These are phyloP conservation scores for Saccharomycopsis fodiens DNA, from an alignment of 805 yeast genomes.

Conservation along the genomic window DNA sequence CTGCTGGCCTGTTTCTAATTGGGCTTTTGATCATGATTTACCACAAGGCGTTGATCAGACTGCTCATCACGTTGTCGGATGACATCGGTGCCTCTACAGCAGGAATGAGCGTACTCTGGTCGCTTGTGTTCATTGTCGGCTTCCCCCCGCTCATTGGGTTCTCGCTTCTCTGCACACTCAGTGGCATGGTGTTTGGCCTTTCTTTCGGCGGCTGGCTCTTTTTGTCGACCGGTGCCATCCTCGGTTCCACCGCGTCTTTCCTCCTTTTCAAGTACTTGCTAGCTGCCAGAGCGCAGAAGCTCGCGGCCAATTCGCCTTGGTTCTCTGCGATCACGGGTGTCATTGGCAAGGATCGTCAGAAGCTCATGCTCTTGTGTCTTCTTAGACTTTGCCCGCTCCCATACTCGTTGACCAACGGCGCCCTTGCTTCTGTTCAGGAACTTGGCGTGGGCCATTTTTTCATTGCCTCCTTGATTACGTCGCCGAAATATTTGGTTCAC, in stretches of 20 bases:
- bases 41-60: constrained; percentile 31
- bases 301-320: constrained; percentile 54
- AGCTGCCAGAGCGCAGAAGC: constrained; percentile 44
- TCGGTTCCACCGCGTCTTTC: constrained; percentile 75
- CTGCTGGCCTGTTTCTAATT: constrained; percentile 4
- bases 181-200: constrained; percentile 82
- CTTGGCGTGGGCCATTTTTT: constrained; percentile 54
- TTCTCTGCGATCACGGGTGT: constrained; percentile 71
- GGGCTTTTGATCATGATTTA: constrained; percentile 27
- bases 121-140: constrained; percentile 54
- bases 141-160: constrained; percentile 92
- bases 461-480: constrained; percentile 63
- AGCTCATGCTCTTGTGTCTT: constrained; percentile 58
- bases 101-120: constrained; percentile 42
- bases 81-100: constrained; percentile 33
- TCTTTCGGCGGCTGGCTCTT: constrained; percentile 68
- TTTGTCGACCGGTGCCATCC: constrained; percentile 56
- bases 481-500: constrained; percentile 76
- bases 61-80: constrained; percentile 37
- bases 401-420: constrained; percentile 87
- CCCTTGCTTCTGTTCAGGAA: constrained; percentile 80
- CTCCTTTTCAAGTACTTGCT: constrained; percentile 55
- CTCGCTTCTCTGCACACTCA: constrained; percentile 53
- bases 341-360: constrained; percentile 54
- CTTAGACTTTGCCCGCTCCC: constrained; percentile 89